Conservation (phyloP, 2,329 filamentous ascomycete species). For the Diplodia sapinea region DNA sequence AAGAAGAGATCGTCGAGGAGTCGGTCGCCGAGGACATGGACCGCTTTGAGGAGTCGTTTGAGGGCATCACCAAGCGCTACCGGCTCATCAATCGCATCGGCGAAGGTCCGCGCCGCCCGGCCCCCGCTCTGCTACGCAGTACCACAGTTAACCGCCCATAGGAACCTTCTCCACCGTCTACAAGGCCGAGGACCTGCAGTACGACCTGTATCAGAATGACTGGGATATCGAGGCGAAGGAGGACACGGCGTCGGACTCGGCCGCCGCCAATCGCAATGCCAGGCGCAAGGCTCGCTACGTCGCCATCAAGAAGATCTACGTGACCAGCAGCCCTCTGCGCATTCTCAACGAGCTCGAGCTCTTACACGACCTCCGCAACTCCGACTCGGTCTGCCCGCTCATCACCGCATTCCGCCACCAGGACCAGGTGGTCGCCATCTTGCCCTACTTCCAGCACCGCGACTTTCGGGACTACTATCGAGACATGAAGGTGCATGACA, state of each 20-base stretch:
- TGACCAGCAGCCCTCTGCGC: slow-evolving; percentile 89
- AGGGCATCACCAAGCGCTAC: slow-evolving; percentile 81
- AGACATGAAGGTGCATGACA: slow-evolving; percentile 83
- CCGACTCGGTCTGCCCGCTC: slow-evolving; percentile 85
- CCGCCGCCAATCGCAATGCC: slow-evolving; percentile 64
- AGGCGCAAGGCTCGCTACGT: slow-evolving; percentile 73
- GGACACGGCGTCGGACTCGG: slow-evolving; percentile 70
- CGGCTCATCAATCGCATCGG: slow-evolving; percentile 95
- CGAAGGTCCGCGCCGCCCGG: slow-evolving; percentile 67
- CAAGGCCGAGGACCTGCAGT: slow-evolving; percentile 92
- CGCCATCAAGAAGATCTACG: slow-evolving; percentile 99
- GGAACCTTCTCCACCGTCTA: slow-evolving; percentile 99
- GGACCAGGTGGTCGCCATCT: slow-evolving; percentile 91
- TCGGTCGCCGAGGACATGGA: slow-evolving; percentile 76
- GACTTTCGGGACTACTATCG: slow-evolving; percentile 96
- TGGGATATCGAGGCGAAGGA: slow-evolving; percentile 79
- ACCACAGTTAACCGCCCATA: slow-evolving; percentile 46
- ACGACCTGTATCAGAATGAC: slow-evolving; percentile 80
- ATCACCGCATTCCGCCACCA: slow-evolving; percentile 96
- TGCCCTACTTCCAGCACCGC: slow-evolving; percentile 93
- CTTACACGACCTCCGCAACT: slow-evolving; percentile 83
- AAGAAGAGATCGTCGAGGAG: slow-evolving; percentile 67
- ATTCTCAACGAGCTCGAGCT: slow-evolving; percentile 97
- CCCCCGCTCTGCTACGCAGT: background rate
- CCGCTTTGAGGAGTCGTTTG: slow-evolving; percentile 80